These are phyloP conservation scores for Parmelia sp. DNA, from an alignment of 495 filamentous ascomycete species.

Conservation along the genomic window DNA sequence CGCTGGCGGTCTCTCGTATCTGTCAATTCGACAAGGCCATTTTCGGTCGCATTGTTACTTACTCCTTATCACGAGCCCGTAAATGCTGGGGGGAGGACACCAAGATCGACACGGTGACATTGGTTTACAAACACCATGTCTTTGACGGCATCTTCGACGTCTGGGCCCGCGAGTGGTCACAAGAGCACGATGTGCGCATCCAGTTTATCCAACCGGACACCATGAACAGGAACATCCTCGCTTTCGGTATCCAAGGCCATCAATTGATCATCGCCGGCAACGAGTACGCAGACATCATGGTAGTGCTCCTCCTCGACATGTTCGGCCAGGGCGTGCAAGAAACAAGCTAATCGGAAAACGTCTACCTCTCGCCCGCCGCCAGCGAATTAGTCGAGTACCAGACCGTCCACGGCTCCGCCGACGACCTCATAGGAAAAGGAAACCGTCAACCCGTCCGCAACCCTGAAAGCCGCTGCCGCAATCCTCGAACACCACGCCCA, in stretches of 20 bases:
- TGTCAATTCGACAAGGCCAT: neutral
- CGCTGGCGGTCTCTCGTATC: neutral
- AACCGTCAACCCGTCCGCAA: conserved; percentile 12
- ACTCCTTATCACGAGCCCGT: conserved; percentile 3
- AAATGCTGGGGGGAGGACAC: conserved; percentile 2
- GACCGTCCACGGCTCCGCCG: conserved; percentile 13
- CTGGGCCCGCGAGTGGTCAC: conserved; percentile 6
- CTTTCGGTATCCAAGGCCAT: neutral
- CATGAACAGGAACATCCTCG: conserved; percentile 13
- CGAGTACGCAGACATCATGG: conserved; percentile 17
- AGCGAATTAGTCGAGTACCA: conserved; percentile 11
- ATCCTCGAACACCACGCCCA: conserved; percentile 8
- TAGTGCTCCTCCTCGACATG: conserved; percentile 8
- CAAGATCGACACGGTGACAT: conserved; percentile 6
- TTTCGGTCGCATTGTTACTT: conserved; percentile 6
- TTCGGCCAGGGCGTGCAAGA: conserved; percentile 11
- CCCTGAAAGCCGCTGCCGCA: conserved; percentile 7
- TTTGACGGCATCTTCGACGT: conserved; percentile 12
- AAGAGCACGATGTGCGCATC: neutral
- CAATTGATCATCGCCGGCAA: conserved; percentile 14
- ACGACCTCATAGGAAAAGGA: conserved; percentile 9
- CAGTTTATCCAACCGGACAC: conserved; percentile 9
- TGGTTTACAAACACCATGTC: conserved; percentile 15
- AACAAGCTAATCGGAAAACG: conserved; percentile 10
- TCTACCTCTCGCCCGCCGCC: conserved; percentile 6